phyloP scores from a whole-genome alignment of 2,329 filamentous ascomycete species.

The Botrytis squamosa region DNA sequence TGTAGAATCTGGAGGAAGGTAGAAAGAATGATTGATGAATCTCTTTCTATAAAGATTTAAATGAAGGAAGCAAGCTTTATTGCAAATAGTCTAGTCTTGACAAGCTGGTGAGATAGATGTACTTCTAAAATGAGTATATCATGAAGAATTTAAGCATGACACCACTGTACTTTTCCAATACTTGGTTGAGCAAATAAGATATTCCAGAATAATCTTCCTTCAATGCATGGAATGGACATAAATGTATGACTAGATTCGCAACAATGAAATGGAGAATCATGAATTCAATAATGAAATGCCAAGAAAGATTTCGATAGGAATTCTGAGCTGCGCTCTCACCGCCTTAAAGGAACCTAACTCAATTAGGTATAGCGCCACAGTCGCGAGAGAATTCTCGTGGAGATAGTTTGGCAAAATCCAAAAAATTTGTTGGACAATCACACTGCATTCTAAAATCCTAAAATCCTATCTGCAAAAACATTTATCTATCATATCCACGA shows the following conservation, averaged over 20 bases:
- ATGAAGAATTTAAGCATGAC: neutral
- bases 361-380: neutral
- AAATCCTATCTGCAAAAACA: slow-evolving; percentile 5
- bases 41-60: slow-evolving; percentile 12
- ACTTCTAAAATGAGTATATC: slow-evolving; percentile 16
- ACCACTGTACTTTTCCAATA: neutral
- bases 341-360: rapidly evolving
- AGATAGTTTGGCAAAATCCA: slow-evolving; percentile 10
- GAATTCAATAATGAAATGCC: neutral
- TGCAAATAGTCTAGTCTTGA: neutral
- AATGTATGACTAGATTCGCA: neutral
- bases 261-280: neutral
- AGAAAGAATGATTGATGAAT: slow-evolving; percentile 14
- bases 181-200: neutral
- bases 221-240: neutral
- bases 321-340: neutral
- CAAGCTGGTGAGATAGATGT: slow-evolving; percentile 1
- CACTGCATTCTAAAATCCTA: neutral
- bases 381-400: slow-evolving; percentile 7
- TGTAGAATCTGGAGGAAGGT: slow-evolving; percentile 18
- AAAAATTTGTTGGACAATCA: slow-evolving; percentile 14
- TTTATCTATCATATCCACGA: neutral
- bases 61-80: neutral
- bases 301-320: neutral
- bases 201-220: neutral